Conservation (phyloP, 1,284 basidiomycete genomes). For the Veloporphyrellus conicus region DNA sequence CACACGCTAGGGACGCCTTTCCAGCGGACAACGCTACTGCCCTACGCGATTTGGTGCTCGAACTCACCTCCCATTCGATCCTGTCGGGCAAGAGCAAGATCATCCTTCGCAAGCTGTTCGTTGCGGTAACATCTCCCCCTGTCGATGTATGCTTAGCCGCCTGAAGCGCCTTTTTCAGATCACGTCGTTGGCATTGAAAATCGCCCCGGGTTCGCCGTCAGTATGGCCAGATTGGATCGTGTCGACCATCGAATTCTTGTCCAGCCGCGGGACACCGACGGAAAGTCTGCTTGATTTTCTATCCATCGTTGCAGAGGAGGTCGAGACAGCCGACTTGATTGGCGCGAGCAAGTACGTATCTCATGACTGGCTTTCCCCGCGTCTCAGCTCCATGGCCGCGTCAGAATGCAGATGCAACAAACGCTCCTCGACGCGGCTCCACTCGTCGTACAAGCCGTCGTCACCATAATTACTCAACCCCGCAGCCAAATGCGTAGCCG, state of each 20-base stretch:
- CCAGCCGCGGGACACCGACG: slow-evolving; percentile 48
- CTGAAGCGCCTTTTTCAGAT: slow-evolving; percentile 42
- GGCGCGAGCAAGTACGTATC: slow-evolving; percentile 66
- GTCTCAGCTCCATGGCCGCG: slow-evolving; percentile 7
- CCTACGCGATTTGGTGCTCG: slow-evolving; percentile 60
- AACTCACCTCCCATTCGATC: slow-evolving; percentile 59
- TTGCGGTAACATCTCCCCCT: slow-evolving; percentile 53
- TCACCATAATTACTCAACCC: slow-evolving; percentile 44
- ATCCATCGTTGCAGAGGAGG: slow-evolving; percentile 80
- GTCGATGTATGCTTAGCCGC: neutral
- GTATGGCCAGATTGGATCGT: slow-evolving; percentile 74
- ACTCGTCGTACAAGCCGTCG: slow-evolving; percentile 67
- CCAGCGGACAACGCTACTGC: slow-evolving; percentile 49
- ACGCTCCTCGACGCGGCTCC: slow-evolving; percentile 61
- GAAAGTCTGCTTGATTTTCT: slow-evolving; percentile 73
- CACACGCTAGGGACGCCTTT: slow-evolving; percentile 52
- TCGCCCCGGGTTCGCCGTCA: slow-evolving; percentile 49
- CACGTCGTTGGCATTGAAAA: slow-evolving; percentile 70
- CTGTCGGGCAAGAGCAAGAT: slow-evolving; percentile 54
- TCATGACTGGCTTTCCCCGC: slow-evolving; percentile 1
- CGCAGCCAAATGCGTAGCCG: slow-evolving; percentile 21
- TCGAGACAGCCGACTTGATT: slow-evolving; percentile 68
- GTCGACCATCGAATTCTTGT: slow-evolving; percentile 54
- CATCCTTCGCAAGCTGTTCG: slow-evolving; percentile 81
- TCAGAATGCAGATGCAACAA: slow-evolving; percentile 59